A percentile compares a stretch with the other conserved stretches of the same genome.
These are phyloP conservation scores for Yarrowia osloensis DNA, from an alignment of 805 yeast species.

Conservation along the genomic window DNA sequence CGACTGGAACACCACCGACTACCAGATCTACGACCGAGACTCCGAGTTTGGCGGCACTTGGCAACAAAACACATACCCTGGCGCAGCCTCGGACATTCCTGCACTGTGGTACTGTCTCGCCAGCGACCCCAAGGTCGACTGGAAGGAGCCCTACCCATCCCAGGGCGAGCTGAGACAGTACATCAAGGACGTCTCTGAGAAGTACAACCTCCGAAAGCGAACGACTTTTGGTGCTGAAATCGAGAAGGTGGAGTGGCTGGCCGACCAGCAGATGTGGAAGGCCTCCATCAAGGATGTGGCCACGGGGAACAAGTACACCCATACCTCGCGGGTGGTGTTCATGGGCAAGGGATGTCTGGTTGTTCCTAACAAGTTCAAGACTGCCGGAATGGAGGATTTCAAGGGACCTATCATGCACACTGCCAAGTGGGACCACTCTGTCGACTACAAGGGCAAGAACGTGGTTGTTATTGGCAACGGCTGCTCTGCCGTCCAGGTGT, in stretches of 20 bases:
- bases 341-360: conserved; percentile 30
- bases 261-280: conserved; percentile 18
- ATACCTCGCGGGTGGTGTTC: conserved; percentile 25
- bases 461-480: conserved; percentile 36
- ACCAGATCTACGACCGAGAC: conserved; percentile 32
- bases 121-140: conserved; percentile 30
- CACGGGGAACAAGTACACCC: background rate
- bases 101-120: conserved; percentile 32
- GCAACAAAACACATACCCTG: conserved; percentile 31
- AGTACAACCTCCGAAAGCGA: conserved; percentile 14
- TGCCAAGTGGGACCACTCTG: conserved; percentile 31
- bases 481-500: conserved; percentile 34
- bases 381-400: conserved; percentile 24
- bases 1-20: conserved; percentile 32
- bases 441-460: conserved; percentile 32
- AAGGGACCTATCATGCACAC: conserved; percentile 32
- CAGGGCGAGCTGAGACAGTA: conserved; percentile 24
- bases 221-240: conserved; percentile 11
- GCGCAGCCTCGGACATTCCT: conserved; percentile 31
- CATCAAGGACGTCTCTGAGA: conserved; percentile 28
- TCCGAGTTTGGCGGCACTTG: conserved; percentile 31
- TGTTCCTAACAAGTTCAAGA: conserved; percentile 22
- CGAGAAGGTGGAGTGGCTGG: conserved; percentile 29
- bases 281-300: conserved; percentile 11
- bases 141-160: conserved; percentile 26